Base-by-base conservation (phyloP, 805 yeast species). In the Kazachstania psychrophila region DNA sequence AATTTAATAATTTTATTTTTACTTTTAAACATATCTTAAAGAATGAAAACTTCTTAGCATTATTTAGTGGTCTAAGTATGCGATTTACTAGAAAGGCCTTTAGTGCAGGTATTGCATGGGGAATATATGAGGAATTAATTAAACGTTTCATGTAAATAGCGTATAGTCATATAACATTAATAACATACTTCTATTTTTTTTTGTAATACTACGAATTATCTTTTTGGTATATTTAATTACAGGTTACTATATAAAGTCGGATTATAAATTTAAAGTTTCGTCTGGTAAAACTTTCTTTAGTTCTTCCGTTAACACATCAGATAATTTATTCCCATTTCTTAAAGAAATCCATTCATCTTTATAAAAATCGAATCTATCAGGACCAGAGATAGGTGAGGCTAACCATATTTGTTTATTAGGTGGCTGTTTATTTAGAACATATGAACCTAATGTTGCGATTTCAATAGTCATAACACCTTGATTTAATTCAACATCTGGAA, bases 351-450 rank as follows among this genome's bases (percentile, higher is more conserved):
- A 92, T 38, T 68, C 64, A 3, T 82, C 83, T 28, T 74, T 70
- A 29, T 81, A 68, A 43, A 72, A 73, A 56, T 92, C 97, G 51
- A 75, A 82, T 46, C 82, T 63, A 53, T 87, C 86, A 5, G 98
- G 98, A 0, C 98, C 98, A 6, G 94, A 81, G 3, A 86, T 54
- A 0, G 99, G 99, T 30, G 95, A 82, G 41, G 94, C 76, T 36
- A 89, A 69, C 99, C 99, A 92, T 22, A 92, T 80, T 58, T 92
- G 99, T 61, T 84, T 81, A 62, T 87, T 92, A 3, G 98, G 96
- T 1, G 98, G 98, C 61, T 92, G 97, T 54, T 87, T 89, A 65
- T 92, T 92, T 54, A 92, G 79, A 20, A 92, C 95, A 55, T 92
- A 92, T 0, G 88, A 73, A 2, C 96, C 97, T 13, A 67, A 65